Conservation (phyloP, 129 eudicot genomes). For the Flaveria brownii region DNA sequence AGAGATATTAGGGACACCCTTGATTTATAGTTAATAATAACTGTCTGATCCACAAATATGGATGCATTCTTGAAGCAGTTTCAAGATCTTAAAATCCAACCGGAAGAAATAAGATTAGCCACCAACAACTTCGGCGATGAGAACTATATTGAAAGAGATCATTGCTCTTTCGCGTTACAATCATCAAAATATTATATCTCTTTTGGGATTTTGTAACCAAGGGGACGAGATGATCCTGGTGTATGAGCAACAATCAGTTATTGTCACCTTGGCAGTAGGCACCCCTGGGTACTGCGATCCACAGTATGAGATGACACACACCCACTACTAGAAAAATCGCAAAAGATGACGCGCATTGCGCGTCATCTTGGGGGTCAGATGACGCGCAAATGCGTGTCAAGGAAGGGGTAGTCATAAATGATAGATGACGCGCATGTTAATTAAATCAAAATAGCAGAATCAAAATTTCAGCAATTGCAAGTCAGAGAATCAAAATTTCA, state of each 20-base stretch:
- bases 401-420: too few relatives aligned
- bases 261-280: constrained; percentile 4
- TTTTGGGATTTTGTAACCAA: constrained; percentile 21
- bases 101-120: constrained; percentile 11
- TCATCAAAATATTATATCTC: constrained; percentile 15
- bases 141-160: constrained; percentile 19
- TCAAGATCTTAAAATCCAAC: background rate
- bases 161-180: background rate
- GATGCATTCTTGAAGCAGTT: background rate
- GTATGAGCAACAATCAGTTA: constrained; percentile 3
- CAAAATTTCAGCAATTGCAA: too few relatives aligned
- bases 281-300: constrained; percentile 17
- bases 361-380: too few relatives aligned
- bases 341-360: too few relatives aligned
- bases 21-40: too few relatives aligned
- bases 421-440: too few relatives aligned
- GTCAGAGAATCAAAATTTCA: too few relatives aligned
- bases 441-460: too few relatives aligned
- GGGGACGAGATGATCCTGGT: constrained; percentile 5
- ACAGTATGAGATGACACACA: background rate
- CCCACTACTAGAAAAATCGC: too few relatives aligned
- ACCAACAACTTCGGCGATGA: background rate
- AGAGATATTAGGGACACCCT: too few relatives aligned
- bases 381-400: too few relatives aligned
- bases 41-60: background rate